These are phyloP conservation scores for Neoscytalidium dimidiatum DNA, from an alignment of 2,329 filamentous ascomycete species.

Conservation along the genomic window DNA sequence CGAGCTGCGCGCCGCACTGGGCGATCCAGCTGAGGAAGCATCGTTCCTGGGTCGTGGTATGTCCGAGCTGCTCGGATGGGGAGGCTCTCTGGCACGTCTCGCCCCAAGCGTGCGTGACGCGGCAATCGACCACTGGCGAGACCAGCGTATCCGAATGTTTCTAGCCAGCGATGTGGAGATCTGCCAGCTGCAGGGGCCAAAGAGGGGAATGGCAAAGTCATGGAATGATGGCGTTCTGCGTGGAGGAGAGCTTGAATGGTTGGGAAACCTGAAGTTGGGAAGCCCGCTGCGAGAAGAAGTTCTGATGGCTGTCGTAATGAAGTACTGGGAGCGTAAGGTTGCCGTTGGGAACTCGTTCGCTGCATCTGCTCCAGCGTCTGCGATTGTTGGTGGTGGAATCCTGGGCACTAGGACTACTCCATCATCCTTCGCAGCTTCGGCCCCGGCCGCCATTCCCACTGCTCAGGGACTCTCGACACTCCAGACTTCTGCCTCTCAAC, in stretches of 20 bases:
- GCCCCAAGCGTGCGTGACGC: neutral
- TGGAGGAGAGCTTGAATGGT: neutral
- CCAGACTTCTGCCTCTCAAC: too few species aligned
- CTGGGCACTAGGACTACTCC: too few species aligned
- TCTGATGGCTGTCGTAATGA: neutral
- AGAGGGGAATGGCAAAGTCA: neutral
- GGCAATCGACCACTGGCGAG: neutral
- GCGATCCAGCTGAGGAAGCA: neutral
- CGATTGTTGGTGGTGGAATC: too few species aligned
- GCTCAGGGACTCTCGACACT: too few species aligned
- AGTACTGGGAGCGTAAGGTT: neutral
- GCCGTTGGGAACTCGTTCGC: too few species aligned
- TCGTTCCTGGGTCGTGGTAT: neutral
- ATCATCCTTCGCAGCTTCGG: too few species aligned
- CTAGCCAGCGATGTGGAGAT: neutral
- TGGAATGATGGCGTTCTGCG: neutral
- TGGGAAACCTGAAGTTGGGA: neutral
- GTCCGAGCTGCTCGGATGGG: neutral
- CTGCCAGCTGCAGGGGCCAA: neutral
- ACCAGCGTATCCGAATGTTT: neutral
- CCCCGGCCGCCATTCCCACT: too few species aligned
- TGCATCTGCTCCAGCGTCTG: too few species aligned
- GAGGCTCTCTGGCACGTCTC: neutral
- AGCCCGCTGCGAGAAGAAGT: neutral
- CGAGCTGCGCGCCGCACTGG: neutral